These are phyloP conservation scores for Glycine soja DNA, from an alignment of 306 rosid genomes.

Conservation along the genomic window DNA sequence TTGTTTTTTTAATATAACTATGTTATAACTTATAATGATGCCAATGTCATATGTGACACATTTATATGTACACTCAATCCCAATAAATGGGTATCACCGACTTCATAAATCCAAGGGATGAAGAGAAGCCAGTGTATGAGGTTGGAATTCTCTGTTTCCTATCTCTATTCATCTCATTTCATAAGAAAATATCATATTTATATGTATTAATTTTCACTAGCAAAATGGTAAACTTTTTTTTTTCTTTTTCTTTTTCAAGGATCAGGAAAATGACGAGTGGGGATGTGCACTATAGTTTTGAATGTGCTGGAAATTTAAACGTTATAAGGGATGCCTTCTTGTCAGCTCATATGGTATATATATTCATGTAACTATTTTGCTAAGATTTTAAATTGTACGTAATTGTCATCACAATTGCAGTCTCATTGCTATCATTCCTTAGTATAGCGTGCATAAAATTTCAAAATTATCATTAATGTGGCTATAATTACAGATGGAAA, in stretches of 20 bases:
- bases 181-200: background rate
- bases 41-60: background rate
- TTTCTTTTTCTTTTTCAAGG: slow-evolving; percentile 53
- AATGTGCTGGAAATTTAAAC: slow-evolving; percentile 67
- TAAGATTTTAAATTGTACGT: too few relatives aligned
- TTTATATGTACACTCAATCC: slow-evolving; percentile 31
- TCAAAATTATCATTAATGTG: too few relatives aligned
- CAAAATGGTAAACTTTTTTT: background rate
- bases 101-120: slow-evolving; percentile 70
- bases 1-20: too few relatives aligned
- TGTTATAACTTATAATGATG: background rate
- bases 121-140: slow-evolving; percentile 66
- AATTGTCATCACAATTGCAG: too few relatives aligned
- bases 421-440: too few relatives aligned
- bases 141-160: too few relatives aligned
- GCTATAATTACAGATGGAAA: too few relatives aligned
- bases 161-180: too few relatives aligned
- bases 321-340: slow-evolving; percentile 73
- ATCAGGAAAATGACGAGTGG: slow-evolving; percentile 64
- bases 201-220: background rate
- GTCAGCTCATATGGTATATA: slow-evolving; percentile 49
- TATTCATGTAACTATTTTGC: background rate
- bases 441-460: too few relatives aligned
- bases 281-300: slow-evolving; percentile 77
- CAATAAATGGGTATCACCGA: slow-evolving; percentile 71